These are phyloP conservation scores for Candida dubliniensis DNA, from an alignment of 1,139 yeast species.

Conservation along the genomic window DNA sequence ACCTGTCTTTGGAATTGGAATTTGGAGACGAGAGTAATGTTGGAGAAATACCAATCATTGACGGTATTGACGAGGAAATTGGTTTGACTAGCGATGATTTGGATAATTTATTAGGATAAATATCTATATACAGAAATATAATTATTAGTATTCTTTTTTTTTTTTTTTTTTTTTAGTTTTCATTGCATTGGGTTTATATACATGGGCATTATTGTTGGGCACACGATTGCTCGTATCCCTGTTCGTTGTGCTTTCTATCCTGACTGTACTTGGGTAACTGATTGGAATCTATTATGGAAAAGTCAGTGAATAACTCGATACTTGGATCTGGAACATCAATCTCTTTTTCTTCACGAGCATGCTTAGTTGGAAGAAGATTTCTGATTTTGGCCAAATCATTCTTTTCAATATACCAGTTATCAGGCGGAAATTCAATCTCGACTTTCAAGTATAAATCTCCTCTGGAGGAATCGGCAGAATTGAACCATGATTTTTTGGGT, in stretches of 20 bases:
- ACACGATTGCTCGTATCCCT: constrained; percentile 28
- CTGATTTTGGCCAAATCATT: constrained; percentile 55
- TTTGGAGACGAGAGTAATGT: constrained; percentile 18
- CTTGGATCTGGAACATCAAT: constrained; percentile 35
- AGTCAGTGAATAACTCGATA: constrained; percentile 44
- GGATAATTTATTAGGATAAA: constrained; percentile 37
- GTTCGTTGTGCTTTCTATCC: constrained; percentile 22
- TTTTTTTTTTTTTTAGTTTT: not conserved
- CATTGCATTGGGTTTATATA: too few relatives aligned
- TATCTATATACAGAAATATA: constrained; percentile 7
- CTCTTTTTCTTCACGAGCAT: constrained; percentile 26
- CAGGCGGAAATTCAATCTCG: constrained; percentile 79
- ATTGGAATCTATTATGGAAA: constrained; percentile 28
- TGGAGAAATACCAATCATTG: constrained; percentile 8
- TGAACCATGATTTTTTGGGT: constrained; percentile 37
- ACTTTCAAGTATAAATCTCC: constrained; percentile 79
- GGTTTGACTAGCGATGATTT: constrained; percentile 40
- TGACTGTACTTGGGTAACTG: constrained; percentile 40
- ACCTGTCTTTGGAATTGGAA: constrained; percentile 19
- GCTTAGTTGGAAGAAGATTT: constrained; percentile 53
- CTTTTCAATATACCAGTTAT: constrained; percentile 74
- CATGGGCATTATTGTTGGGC: constrained; percentile 32
- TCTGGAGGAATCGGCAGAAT: constrained; percentile 26
- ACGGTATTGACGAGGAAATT: constrained; percentile 17
- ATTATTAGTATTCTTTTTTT: constrained; percentile 3